Evolutionary conservation across 2,329 filamentous ascomycete genomes (phyloP), one percentile per base, ranked within the genome.

Genomic region (Orbilia javanica): DNA sequence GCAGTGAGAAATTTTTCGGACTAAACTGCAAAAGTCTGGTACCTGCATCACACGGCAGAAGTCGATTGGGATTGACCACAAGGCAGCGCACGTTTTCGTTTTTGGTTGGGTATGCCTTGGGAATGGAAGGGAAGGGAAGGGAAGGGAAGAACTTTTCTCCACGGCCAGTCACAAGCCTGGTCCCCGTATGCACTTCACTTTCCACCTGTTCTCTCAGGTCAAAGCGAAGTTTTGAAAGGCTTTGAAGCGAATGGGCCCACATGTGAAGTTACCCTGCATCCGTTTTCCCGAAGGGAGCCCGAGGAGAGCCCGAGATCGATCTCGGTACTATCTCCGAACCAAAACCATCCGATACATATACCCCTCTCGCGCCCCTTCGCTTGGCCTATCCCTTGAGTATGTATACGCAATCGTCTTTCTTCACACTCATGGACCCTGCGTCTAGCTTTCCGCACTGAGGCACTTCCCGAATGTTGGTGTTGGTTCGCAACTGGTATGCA

Each of bases 71-170:
- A 55, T 52, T 36, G 39, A 36, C 73, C 66, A 57, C 73, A 77
- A 77, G 73, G 73, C 73, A 46, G 73, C 71, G 73, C 73, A 77
- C 73, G 66, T 71, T 77, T 70, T 77, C 67, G 13, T 44, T 55
- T 44, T 53, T 36, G 20, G 50, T 53, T 55, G 42, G 52, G 27
- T 53, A 27, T 50, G 73, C 66, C 73, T 77, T 71, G 66, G 25
- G 53, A 66, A 55, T 60, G 62, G 53, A 66, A 55, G 66, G n/a
- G n/a, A n/a, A n/a, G n/a, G 25, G 53, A 66, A 55, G 50, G 62
- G 53, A 66, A 55, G 66, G 62, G 55, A 70, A 67, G 39, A 44
- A 68, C 63, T 48, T 60, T 52, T 50, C 53, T 57, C 65, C 42
- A 44, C 42, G 42, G 18, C 42, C 65, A 69, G 39, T 69, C 65